Evolutionary conservation across 2,329 filamentous ascomycete genomes (phyloP), one percentile per base, ranked within the genome.

Genomic region (Fusarium albosuccineum): DNA sequence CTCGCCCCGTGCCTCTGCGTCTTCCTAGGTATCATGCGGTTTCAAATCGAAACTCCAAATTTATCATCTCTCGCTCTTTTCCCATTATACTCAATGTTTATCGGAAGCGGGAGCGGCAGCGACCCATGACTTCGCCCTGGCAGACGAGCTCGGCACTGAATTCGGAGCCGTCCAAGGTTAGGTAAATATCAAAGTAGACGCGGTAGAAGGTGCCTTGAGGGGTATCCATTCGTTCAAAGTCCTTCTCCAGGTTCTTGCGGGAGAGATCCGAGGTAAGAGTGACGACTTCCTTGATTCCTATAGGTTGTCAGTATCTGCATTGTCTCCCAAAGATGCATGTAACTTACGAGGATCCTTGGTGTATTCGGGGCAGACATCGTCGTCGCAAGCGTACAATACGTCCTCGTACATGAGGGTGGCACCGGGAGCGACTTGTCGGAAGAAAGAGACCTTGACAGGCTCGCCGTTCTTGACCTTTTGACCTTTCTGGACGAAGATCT

Each of bases 391-490:
- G 79, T 97, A 98, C 60, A 98, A 81, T 55, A 98, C 95, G 82
- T 99, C 96, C 83, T 99, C 96, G 79, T 99, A 99, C 96, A 99
- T 98, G 73, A 99, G 89, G 1, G 95, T 98, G 34, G 96, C 96
- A 50, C 96, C 96, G 1, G 96, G 96, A 6, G 96, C 96, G 56
- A 99, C 96, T 79, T 98, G 96, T 79, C 96, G 87, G 89, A 99
- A 98, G 82, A 98, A 98, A 9, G 93, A 97, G 44, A 98, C 96
- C 85, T 98, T 98, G 82, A 98, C 95, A 2, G 96, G 95, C 82
- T 99, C 96, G 74, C 96, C 96, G 79, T 97, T 98, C 90, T 98
- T 98, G 81, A 99, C 94, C 79, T 97, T 92, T 80, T 99, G 96
- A 14, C 96, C 96, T 83, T 97, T 98, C 76, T 97, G 96, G 68